Base-by-base conservation (phyloP, 192 early-diverging fungal species). In the Umbelopsis vinacea region DNA sequence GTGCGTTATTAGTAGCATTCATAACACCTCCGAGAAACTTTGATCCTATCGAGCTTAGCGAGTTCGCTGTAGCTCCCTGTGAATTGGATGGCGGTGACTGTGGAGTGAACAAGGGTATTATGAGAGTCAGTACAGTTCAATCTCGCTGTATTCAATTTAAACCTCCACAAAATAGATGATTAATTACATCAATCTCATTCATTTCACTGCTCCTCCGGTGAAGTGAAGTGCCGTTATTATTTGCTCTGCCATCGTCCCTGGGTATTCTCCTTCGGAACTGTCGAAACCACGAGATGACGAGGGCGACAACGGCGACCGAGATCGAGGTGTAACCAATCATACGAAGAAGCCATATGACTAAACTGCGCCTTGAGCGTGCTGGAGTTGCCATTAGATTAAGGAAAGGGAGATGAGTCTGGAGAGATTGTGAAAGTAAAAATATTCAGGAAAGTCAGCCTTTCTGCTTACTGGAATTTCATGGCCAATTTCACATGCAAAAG, bases 1-100 rank as follows among this genome's bases (percentile, higher is more conserved):
- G 80, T 46, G 69, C 78, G 8, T 73, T 84, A 67, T 72, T 72
- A 12, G 76, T 77, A 54, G 76, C 75, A 71, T 74, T 71, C 43
- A 60, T n/a, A 24, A 52, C 45, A 23, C 68, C 66, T 11, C 72
- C 68, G 23, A 78, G 60, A 37, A 77, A 70, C 50, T 71, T 77
- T 60, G 70, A 52, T 22, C 76, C 79, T 38, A 84, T 78, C 45
- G 72, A 72, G 17, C 72, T 73, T 66, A 77, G 53, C 53, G 80
- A 75, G 11, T 72, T 75, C 37, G 77, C 29, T 47, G 71, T 73
- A 72, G 73, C 35, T 55, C 76, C n/a, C 22, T 24, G 52, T 66
- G 66, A 50, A n/a, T 40, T 22, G 8, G 52, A 19, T 47, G 71
- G 29, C 29, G 67, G 22, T 37, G 46, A 47, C 24, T 48, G 17